A percentile compares a stretch with the other conserved stretches of the same genome.
Evolutionary conservation across 192 early-diverging fungal species (phyloP).

Genomic region (Coemansia guatemalensis): DNA sequence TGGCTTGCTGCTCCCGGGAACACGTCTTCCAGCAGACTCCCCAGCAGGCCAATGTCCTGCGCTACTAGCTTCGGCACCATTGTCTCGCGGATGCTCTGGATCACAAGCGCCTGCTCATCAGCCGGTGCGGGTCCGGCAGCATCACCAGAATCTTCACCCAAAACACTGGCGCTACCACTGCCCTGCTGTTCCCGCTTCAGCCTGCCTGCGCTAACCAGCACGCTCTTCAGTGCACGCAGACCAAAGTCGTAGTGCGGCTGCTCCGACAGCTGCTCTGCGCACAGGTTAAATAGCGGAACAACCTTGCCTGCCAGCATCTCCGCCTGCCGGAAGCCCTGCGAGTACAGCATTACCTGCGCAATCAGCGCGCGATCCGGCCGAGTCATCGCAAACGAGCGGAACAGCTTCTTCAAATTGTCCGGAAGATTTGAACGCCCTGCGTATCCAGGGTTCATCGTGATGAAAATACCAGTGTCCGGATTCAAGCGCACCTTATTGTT

Average conservation of each 20-base stretch:
- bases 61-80: slow-evolving; percentile 98
- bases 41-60: slow-evolving; percentile 87
- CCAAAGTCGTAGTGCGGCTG: slow-evolving; percentile 99
- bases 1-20: slow-evolving; percentile 89
- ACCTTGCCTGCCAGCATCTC: slow-evolving; percentile 93
- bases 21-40: slow-evolving; percentile 85
- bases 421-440: slow-evolving; percentile 97
- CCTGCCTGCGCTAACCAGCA: slow-evolving; percentile 98
- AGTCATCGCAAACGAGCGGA: slow-evolving; percentile 99
- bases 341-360: slow-evolving; percentile 99
- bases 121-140: slow-evolving; percentile 54
- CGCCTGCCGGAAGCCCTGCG: slow-evolving; percentile 97
- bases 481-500: slow-evolving; percentile 85
- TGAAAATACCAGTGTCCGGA: slow-evolving; percentile 92
- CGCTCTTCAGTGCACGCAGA: slow-evolving; percentile 96
- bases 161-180: not conserved
- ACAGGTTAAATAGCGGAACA: slow-evolving; percentile 96
- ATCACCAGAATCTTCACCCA: slow-evolving; percentile 38
- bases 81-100: slow-evolving; percentile 96
- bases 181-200: slow-evolving; percentile 84
- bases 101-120: slow-evolving; percentile 90
- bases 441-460: slow-evolving; percentile 99
- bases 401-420: slow-evolving; percentile 98
- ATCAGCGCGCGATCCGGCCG: slow-evolving; percentile 97
- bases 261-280: slow-evolving; percentile 88